A percentile compares a stretch with the other conserved stretches of the same genome.
Conservation (phyloP, 306 rosid genomes). For the Dryas alaskensis region DNA sequence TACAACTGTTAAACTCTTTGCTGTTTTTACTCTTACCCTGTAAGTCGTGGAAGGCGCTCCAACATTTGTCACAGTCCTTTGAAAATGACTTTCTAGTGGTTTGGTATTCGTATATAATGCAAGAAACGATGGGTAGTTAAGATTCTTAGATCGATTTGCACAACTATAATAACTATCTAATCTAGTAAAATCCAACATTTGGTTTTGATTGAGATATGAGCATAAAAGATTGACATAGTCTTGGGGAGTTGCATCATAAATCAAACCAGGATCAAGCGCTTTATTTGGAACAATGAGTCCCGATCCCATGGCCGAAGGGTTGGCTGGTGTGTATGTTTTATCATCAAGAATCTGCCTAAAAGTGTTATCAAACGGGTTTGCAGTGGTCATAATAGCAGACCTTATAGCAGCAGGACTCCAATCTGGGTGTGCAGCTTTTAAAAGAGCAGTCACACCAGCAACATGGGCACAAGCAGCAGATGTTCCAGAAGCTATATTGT, state of each 20-base stretch:
- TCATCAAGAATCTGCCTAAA: not conserved
- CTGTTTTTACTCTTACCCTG: too few relatives aligned
- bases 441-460: not conserved
- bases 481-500: not conserved
- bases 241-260: slow-evolving; percentile 4
- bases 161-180: too few relatives aligned
- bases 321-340: not conserved
- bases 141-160: not conserved
- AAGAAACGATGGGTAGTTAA: too few relatives aligned
- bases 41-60: too few relatives aligned
- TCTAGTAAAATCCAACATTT: too few relatives aligned
- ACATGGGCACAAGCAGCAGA: not conserved
- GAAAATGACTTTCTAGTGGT: too few relatives aligned
- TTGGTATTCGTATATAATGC: too few relatives aligned
- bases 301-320: not conserved
- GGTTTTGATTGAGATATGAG: not conserved
- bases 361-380: not conserved
- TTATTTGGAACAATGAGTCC: not conserved
- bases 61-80: too few relatives aligned
- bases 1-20: not conserved
- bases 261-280: not conserved
- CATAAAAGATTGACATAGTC: not conserved
- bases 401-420: not conserved
- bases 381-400: not conserved
- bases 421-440: not conserved